Evolutionary conservation across 176 grass and related monocot genomes (phyloP).

Genomic region (Neostapfia colusana): DNA sequence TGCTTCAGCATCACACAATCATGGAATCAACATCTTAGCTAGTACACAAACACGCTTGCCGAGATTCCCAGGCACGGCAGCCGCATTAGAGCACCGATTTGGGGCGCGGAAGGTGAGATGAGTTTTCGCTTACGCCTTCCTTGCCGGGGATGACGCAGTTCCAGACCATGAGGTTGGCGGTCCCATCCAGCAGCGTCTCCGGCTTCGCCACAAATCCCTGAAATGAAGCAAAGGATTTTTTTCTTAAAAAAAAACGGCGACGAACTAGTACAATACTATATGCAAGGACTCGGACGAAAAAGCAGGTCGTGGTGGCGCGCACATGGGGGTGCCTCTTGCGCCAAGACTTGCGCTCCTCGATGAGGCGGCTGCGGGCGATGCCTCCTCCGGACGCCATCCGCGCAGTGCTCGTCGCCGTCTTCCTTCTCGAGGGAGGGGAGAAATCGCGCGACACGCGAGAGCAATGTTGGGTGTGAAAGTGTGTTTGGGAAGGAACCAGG

Average conservation of each 20-base stretch:
- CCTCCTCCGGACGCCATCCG: constrained; percentile 57
- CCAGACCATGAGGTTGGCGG: constrained; percentile 85
- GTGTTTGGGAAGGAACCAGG: not conserved
- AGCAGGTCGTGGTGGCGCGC: constrained; percentile 10
- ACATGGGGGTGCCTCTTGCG: constrained; percentile 87
- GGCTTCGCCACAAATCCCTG: constrained; percentile 94
- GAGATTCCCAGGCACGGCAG: not conserved
- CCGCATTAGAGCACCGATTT: not conserved
- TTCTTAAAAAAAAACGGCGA: not conserved
- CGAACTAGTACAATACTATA: not conserved
- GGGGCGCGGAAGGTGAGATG: not conserved
- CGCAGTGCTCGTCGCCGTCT: not conserved
- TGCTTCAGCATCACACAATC: not conserved
- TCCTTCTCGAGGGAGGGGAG: not conserved
- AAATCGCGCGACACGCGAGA: not conserved
- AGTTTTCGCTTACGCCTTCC: constrained; percentile 55
- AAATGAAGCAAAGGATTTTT: constrained; percentile 11
- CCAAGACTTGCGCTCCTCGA: constrained; percentile 86
- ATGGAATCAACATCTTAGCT: not conserved
- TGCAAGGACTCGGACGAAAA: not conserved
- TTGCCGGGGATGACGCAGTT: constrained; percentile 77
- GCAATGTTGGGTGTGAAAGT: not conserved
- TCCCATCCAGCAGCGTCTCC: constrained; percentile 73
- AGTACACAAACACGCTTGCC: not conserved
- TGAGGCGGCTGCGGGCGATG: constrained; percentile 69